Conservation (phyloP, 148 eudicot genomes). For the Nepenthes gracilis region DNA sequence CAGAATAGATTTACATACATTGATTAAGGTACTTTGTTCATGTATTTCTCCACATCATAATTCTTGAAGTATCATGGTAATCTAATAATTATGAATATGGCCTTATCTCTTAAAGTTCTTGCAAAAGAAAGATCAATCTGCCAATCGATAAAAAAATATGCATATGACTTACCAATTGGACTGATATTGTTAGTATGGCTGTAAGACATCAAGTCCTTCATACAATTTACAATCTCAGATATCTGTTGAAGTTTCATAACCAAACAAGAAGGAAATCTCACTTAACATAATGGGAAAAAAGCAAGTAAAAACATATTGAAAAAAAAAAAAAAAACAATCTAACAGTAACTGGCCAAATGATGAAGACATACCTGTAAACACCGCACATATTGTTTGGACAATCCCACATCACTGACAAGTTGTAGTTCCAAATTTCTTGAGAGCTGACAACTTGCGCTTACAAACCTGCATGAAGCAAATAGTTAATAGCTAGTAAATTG, state of each 20-base stretch:
- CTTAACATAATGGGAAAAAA: background rate
- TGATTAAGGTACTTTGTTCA: too few species aligned
- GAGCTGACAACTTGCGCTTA: constrained; percentile 25
- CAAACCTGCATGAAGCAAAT: constrained; percentile 21
- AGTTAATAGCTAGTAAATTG: constrained; percentile 1
- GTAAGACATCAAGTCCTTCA: constrained; percentile 41
- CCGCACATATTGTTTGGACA: constrained; percentile 32
- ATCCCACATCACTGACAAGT: constrained; percentile 45
- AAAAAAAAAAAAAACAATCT: background rate
- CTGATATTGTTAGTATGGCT: constrained; percentile 23
- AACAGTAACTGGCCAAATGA: too few species aligned
- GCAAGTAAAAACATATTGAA: background rate
- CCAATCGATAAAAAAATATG: too few species aligned
- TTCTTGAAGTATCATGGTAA: too few species aligned
- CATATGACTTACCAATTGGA: constrained; percentile 39
- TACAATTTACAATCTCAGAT: constrained; percentile 25
- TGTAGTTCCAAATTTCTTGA: constrained; percentile 23
- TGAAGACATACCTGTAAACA: constrained; percentile 35
- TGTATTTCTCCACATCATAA: too few species aligned
- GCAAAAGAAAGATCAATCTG: too few species aligned
- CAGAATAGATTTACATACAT: too few species aligned
- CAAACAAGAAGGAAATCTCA: background rate
- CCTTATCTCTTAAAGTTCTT: too few species aligned
- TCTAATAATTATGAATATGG: too few species aligned
- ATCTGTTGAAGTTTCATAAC: constrained; percentile 20